A percentile compares a stretch with the other conserved stretches of the same genome.
phyloP scores from a whole-genome alignment of 176 grass and related monocot species.

The Olyra latifolia region DNA sequence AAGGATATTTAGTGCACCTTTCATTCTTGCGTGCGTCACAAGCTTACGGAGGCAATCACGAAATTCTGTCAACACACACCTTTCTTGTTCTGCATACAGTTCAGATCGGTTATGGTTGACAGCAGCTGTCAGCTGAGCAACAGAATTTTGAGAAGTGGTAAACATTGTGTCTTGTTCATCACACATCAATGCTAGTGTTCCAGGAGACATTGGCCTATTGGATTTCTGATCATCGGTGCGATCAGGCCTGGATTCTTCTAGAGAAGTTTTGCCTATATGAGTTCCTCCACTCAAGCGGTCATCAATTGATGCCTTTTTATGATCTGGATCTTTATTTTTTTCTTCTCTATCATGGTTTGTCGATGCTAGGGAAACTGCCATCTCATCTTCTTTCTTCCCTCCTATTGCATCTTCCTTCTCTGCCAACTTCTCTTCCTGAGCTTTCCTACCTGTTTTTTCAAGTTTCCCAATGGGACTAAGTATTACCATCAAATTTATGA shows the following conservation, averaged over 20 bases:
- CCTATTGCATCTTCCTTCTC: constrained; percentile 40
- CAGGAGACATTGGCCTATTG: constrained; percentile 82
- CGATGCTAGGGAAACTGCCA: constrained; percentile 21
- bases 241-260: constrained; percentile 59
- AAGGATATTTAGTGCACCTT: constrained; percentile 60
- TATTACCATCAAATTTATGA: constrained; percentile 24
- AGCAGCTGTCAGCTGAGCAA: constrained; percentile 24
- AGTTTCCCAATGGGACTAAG: constrained; percentile 6
- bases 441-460: constrained; percentile 53
- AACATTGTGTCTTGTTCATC: constrained; percentile 79
- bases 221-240: constrained; percentile 55
- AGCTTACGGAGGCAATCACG: constrained; percentile 76
- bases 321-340: constrained; percentile 31
- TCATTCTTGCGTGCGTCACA: constrained; percentile 66
- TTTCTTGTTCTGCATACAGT: constrained; percentile 84
- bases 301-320: constrained; percentile 43
- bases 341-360: constrained; percentile 66
- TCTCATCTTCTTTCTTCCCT: constrained; percentile 43
- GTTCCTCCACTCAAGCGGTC: constrained; percentile 48
- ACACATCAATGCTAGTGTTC: constrained; percentile 86
- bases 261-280: constrained; percentile 32
- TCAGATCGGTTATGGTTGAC: constrained; percentile 53
- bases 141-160: constrained; percentile 45
- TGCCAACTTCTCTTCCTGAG: constrained; percentile 52
- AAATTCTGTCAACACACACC: constrained; percentile 71